Conservation (phyloP, 2,329 filamentous ascomycete genomes). For the Exophiala sp. region DNA sequence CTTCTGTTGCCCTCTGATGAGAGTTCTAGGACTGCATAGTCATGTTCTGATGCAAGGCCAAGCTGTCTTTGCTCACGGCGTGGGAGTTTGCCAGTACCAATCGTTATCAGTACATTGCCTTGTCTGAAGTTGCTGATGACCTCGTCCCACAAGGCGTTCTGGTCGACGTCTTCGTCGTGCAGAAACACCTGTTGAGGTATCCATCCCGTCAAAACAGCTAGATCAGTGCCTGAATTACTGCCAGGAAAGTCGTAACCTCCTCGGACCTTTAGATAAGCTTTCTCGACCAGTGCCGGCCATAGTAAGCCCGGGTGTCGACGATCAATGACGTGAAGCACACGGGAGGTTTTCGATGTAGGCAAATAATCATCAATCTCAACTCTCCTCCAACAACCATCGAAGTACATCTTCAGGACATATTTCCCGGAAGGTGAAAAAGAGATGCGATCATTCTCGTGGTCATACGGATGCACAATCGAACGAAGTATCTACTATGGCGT, state of each 20-base stretch:
- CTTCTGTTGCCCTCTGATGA: constrained; percentile 60
- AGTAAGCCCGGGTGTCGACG: constrained; percentile 74
- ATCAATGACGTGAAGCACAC: constrained; percentile 83
- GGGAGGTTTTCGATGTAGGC: constrained; percentile 69
- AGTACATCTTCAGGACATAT: constrained; percentile 88
- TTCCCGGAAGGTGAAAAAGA: constrained; percentile 73
- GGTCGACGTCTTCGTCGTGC: constrained; percentile 77
- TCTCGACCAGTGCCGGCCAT: constrained; percentile 92
- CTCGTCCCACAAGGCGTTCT: constrained; percentile 72
- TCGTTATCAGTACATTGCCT: constrained; percentile 80
- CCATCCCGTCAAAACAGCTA: constrained; percentile 93
- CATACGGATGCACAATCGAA: constrained; percentile 71
- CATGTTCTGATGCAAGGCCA: constrained; percentile 84
- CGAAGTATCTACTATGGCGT: constrained; percentile 58
- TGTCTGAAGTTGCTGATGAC: constrained; percentile 70
- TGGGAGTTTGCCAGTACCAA: constrained; percentile 83
- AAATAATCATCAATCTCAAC: constrained; percentile 87
- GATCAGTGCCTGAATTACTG: constrained; percentile 92
- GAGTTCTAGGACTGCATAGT: constrained; percentile 86
- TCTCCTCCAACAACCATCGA: constrained; percentile 87
- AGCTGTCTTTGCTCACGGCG: constrained; percentile 71
- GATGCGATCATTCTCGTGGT: constrained; percentile 57
- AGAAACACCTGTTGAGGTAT: constrained; percentile 94
- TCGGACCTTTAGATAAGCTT: constrained; percentile 91
- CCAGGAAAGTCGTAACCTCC: constrained; percentile 97